Base-by-base conservation (phyloP, 805 yeast genomes). In the Metschnikowia cubensis region DNA sequence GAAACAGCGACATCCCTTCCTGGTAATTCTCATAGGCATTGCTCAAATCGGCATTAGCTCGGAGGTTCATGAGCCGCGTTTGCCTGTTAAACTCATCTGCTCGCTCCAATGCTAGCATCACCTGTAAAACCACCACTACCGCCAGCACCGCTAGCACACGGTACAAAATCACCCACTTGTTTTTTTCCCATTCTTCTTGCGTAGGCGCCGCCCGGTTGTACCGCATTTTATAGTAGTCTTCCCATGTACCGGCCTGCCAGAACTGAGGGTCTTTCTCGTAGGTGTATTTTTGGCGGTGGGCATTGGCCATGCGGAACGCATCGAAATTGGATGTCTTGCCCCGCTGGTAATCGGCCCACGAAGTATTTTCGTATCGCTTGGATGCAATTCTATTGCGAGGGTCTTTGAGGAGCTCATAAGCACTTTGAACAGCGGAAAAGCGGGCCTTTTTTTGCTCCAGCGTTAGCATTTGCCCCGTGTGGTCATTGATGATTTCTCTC, bases 181-280 rank as follows among this genome's bases (percentile, higher is more conserved):
- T 74, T 59, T 65, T 74, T 64, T 69, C 69, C 55, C 69, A 52
- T 57, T 71, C 71, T 53, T 69, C 70, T 57, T 63, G 62, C 48
- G 80, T 68, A 20, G 74, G 78, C 4, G 75, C 74, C 17, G 52
- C 48, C 22, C 73, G 56, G 32, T 68, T 60, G 49, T 69, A 65
- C 58, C 64, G 64, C 71, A 74, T 69, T 37, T 65, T 60, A 71
- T 81, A 77, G 60, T 75, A 76, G 50, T 82, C 87, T 54, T 82
- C 85, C 87, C 87, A 82, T 0, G 79, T 78, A 0, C 83, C 83
- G 0, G 87, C 85, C 44, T 70, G 77, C 81, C 84, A 80, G 62
- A 82, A 82, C 34, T 68, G 67, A 48, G 75, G 76, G 54, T 70
- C 67, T 34, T 62, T 59, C 2, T 64, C 51, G 52, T 68, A 72